Conservation (phyloP, 1,139 yeast genomes). For the Pneumocystis carinii region DNA sequence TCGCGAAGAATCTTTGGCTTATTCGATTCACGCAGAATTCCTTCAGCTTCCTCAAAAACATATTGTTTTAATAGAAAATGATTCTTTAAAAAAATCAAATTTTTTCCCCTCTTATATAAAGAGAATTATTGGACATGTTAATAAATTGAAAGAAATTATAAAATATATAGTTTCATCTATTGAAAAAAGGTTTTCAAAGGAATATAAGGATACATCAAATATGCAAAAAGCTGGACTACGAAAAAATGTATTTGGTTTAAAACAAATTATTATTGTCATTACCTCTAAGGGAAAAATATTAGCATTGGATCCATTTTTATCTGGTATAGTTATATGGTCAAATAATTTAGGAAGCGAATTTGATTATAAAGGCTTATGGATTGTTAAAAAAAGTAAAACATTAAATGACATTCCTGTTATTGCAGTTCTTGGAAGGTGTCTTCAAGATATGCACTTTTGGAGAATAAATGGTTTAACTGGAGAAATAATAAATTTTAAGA, state of each 20-base stretch:
- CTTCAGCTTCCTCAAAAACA: conserved; percentile 25
- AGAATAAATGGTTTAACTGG: background rate
- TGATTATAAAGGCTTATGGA: conserved; percentile 13
- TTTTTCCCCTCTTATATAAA: conserved; percentile 26
- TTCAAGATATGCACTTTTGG: background rate
- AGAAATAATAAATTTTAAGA: background rate
- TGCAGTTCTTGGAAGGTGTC: background rate
- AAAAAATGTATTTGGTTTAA: conserved; percentile 33
- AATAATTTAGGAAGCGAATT: conserved; percentile 10
- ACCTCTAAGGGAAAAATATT: conserved; percentile 31
- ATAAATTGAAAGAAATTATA: conserved; percentile 14
- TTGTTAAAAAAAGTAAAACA: conserved; percentile 12
- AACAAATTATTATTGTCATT: conserved; percentile 33
- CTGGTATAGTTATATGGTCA: conserved; percentile 32
- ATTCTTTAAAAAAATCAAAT: conserved; percentile 28
- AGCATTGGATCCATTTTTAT: conserved; percentile 30
- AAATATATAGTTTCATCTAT: background rate
- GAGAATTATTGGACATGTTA: conserved; percentile 30
- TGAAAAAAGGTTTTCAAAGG: background rate
- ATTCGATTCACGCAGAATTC: conserved; percentile 28
- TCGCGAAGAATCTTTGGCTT: conserved; percentile 35
- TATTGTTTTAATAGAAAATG: conserved; percentile 27
- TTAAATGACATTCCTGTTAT: conserved; percentile 3
- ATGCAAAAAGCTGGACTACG: conserved; percentile 4
- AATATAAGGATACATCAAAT: background rate